phyloP scores from a whole-genome alignment of 2,329 filamentous ascomycete species.

The Arthroderma uncinatum region DNA sequence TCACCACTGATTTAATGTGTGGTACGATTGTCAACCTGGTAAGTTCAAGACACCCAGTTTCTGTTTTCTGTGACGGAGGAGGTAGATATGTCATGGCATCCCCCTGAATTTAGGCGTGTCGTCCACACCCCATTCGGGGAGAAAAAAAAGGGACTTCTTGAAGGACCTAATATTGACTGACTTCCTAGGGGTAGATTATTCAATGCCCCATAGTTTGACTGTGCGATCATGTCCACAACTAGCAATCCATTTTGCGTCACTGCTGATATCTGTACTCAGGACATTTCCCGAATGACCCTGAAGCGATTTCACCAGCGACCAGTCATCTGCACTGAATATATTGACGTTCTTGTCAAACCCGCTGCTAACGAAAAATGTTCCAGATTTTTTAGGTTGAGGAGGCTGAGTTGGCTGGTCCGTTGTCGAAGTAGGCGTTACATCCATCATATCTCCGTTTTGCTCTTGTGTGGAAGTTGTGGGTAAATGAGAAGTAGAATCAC shows the following conservation, averaged over 20 bases:
- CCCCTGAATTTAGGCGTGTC: too few relatives aligned
- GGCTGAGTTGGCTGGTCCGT: conserved; percentile 18
- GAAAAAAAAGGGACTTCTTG: background rate
- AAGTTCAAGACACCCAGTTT: too few relatives aligned
- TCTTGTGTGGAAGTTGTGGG: conserved; percentile 53
- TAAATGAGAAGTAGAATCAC: conserved; percentile 53
- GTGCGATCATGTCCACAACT: conserved; percentile 90
- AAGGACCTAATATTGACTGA: background rate
- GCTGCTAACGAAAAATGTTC: conserved; percentile 80
- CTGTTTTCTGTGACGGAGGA: too few relatives aligned
- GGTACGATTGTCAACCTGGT: too few relatives aligned
- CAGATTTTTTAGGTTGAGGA: conserved; percentile 66
- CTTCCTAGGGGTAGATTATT: conserved; percentile 27
- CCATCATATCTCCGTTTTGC: conserved; percentile 39
- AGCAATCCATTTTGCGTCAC: conserved; percentile 81
- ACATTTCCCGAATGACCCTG: conserved; percentile 89
- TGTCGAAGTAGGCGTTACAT: conserved; percentile 7
- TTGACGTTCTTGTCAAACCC: conserved; percentile 95
- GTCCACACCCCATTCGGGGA: background rate
- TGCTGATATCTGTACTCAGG: conserved; percentile 76
- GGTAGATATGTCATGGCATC: too few relatives aligned
- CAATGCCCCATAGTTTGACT: conserved; percentile 89
- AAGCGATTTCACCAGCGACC: conserved; percentile 76
- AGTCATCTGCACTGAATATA: conserved; percentile 92
- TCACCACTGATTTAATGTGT: too few relatives aligned